Percentiles rank a stretch among this genome's conserved stretches.
Conservation (phyloP, 257 asterid genomes). For the Solanum dulcamara region DNA sequence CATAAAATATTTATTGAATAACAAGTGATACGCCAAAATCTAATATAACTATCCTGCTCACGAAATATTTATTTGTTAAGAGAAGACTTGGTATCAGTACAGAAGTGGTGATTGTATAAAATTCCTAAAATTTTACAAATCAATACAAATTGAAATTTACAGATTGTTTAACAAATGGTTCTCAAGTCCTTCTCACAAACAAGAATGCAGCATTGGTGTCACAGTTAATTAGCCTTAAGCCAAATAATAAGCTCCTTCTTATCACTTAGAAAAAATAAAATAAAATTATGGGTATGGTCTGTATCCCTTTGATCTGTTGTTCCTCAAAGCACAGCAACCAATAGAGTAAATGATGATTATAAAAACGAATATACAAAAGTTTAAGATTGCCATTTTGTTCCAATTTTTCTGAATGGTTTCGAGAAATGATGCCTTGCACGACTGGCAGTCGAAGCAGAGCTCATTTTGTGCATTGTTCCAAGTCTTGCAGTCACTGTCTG, state of each 20-base stretch:
- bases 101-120: not conserved
- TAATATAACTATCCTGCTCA: not conserved
- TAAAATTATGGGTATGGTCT: not conserved
- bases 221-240: not conserved
- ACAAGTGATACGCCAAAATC: not conserved
- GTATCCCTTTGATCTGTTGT: slow-evolving; percentile 10
- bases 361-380: slow-evolving; percentile 11
- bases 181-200: not conserved
- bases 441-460: slow-evolving; percentile 45
- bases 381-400: slow-evolving; percentile 32
- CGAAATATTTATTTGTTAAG: not conserved
- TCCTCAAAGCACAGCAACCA: slow-evolving; percentile 67
- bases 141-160: not conserved
- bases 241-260: not conserved
- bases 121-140: not conserved
- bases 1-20: not conserved
- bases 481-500: slow-evolving; percentile 39
- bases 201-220: not conserved
- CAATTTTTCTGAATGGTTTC: slow-evolving; percentile 37
- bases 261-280: not conserved
- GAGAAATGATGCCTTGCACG: slow-evolving; percentile 38
- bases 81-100: not conserved
- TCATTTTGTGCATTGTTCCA: slow-evolving; percentile 47
- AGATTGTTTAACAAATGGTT: not conserved
- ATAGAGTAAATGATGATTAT: slow-evolving; percentile 30